Base-by-base conservation (phyloP, 345 rosid species). In the Raphanus sativus region DNA sequence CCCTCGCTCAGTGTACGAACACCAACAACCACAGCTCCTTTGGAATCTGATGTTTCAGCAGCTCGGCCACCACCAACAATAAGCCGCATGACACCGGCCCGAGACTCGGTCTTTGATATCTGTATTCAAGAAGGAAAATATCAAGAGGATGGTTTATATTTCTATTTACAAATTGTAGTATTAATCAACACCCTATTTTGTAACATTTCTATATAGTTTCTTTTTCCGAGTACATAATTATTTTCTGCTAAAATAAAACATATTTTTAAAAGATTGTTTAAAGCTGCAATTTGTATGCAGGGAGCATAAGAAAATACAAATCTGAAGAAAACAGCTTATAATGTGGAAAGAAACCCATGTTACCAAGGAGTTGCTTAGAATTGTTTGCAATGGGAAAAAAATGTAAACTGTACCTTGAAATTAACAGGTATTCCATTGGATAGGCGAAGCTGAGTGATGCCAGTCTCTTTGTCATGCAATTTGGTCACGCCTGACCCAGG, bases 1-100 rank as follows among this genome's bases (percentile, higher is more conserved):
- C 99, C 96, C 86, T 96, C 99, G 11, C 98, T 93, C 69, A 96
- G 93, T 77, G 99, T 96, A 78, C 98, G 87, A 76, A 96, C 99
- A 81, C 98, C 99, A 40, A 91, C 97, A 73, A 91, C 87, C 75
- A 93, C 98, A 66, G 98, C 94, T 81, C 98, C 99, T 84, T 89
- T 90, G 58, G 93, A 83, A 55, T 91, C 90, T n/a, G 86, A 82
- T 79, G 80, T 84, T 85, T 96, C 99, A 81, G 87, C 92, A 30
- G 98, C 98, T 80, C 97, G 89, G 24, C 99, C 99, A 15, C 99
- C 99, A 58, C 99, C 98, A 86, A 93, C 99, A 81, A 96, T 87
- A 56, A 96, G 97, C 67, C 97, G 93, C 99, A 96, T 96, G 60
- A 96, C 97, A 74, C 99, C 99, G 52, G 90, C 93, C 59, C 89